phyloP scores from a whole-genome alignment of 768 basidiomycete genomes.

The Russula compacta region DNA sequence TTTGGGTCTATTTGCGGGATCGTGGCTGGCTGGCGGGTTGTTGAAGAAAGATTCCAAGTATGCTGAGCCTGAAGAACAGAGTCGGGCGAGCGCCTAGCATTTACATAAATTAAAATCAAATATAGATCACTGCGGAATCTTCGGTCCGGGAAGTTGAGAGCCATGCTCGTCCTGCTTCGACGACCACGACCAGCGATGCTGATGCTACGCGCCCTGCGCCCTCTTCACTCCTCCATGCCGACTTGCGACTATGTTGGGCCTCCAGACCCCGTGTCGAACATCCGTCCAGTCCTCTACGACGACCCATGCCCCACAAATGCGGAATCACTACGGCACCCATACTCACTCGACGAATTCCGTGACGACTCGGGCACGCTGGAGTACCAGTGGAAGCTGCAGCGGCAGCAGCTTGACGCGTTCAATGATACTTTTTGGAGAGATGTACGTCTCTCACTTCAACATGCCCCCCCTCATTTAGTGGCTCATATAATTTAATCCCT shows the following conservation, averaged over 20 bases:
- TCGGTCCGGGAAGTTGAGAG: background rate
- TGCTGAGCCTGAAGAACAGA: slow-evolving; percentile 14
- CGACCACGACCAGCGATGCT: slow-evolving; percentile 7
- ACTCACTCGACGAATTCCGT: slow-evolving; percentile 68
- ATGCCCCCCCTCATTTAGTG: background rate
- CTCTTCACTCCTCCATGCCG: slow-evolving; percentile 14
- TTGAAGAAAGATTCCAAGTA: slow-evolving; percentile 22
- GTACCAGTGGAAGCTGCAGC: slow-evolving; percentile 60
- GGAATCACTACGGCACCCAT: slow-evolving; percentile 44
- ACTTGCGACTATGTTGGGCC: slow-evolving; percentile 47
- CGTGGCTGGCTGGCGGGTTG: slow-evolving; percentile 37
- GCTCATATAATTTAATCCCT: background rate
- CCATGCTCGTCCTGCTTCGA: slow-evolving; percentile 13
- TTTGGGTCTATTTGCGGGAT: slow-evolving; percentile 39
- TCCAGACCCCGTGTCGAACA: slow-evolving; percentile 68
- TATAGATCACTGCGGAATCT: too few relatives aligned
- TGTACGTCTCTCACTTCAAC: slow-evolving; percentile 36
- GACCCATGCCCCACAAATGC: slow-evolving; percentile 30
- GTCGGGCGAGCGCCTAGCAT: background rate
- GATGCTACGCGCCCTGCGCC: slow-evolving; percentile 14
- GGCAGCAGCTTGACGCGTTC: slow-evolving; percentile 64
- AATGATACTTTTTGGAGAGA: slow-evolving; percentile 78
- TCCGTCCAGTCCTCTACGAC: slow-evolving; percentile 73
- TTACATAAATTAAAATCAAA: background rate
- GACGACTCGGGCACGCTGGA: slow-evolving; percentile 34